Base-by-base conservation (phyloP, 2,329 filamentous ascomycete genomes). In the Epichloe brachyelytri region DNA sequence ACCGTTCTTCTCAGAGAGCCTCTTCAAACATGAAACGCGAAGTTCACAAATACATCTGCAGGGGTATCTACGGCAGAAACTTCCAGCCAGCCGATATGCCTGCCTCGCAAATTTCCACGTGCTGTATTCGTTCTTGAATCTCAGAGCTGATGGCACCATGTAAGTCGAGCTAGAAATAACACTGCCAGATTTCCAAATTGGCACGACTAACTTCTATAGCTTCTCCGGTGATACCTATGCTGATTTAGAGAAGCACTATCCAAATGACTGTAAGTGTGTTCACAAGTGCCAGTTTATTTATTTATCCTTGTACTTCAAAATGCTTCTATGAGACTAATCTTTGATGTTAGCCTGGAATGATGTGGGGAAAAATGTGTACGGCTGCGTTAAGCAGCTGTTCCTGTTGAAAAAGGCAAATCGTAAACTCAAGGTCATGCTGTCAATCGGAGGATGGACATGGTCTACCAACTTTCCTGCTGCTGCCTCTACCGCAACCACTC, bases 361-460 rank as follows among this genome's bases (percentile, higher is more conserved):
- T 46, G 59, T 65, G 0, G 75, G 84, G 5, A 83, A 73, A 54
- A 93, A 94, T 62, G 79, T 85, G 45, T 93, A 91, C 58, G 89
- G 89, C 39, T 86, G 82, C 62, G 66, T 88, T 49, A 93, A 93
- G 69, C 86, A 94, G 60, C 72, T 95, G 1, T 88, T 79, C 63
- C 69, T 86, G 7, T 72, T 88, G 43, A 95, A 95, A 69, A 82
- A 90, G 65, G 66, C 74, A 52, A 83, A 95, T 65, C 82, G 88
- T 15, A 78, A 87, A 45, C 66, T 95, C 50, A 94, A 94, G 63
- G 75, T 85, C 1, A 72, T 94, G 20, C 75, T 95, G 4, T 86
- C 80, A 46, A 88, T 95, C 56, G 89, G 89, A 46, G 88, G 89
- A 33, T 94, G 85, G 85, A 89, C 86, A 0, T 93, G 87, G 67